Evolutionary conservation across 2,329 filamentous ascomycete species (phyloP).

Genomic region (Cladosporium sp.): DNA sequence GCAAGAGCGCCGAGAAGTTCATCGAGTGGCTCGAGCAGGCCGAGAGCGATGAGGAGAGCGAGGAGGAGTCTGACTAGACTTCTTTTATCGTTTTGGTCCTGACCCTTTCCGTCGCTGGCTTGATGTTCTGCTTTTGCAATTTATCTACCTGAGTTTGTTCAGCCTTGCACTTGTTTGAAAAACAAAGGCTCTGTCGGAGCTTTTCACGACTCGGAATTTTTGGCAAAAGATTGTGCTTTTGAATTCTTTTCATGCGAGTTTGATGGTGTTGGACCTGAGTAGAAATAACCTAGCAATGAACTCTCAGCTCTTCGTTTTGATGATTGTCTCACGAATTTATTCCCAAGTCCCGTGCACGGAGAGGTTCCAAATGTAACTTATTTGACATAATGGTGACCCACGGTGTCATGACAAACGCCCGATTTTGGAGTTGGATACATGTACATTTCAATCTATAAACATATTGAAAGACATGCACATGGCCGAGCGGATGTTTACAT

Average conservation of each 20-base stretch:
- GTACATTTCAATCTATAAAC: not conserved
- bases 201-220: not conserved
- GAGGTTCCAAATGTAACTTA: not conserved
- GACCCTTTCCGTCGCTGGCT: not conserved
- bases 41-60: conserved; percentile 62
- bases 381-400: too few relatives aligned
- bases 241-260: not conserved
- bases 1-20: conserved; percentile 92
- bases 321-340: not conserved
- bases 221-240: not conserved
- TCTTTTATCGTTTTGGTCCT: not conserved
- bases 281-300: not conserved
- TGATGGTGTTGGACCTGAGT: not conserved
- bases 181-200: not conserved
- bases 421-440: not conserved
- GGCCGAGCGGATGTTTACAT: not conserved
- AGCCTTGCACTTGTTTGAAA: not conserved
- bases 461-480: not conserved
- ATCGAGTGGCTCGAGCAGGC: conserved; percentile 90
- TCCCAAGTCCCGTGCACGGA: not conserved
- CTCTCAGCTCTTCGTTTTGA: not conserved
- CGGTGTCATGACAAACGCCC: too few relatives aligned
- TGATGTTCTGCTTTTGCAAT: not conserved
- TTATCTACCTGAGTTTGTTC: not conserved
- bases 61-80: conserved; percentile 19